phyloP scores from a whole-genome alignment of 306 rosid genomes.

The Cicer arietinum region DNA sequence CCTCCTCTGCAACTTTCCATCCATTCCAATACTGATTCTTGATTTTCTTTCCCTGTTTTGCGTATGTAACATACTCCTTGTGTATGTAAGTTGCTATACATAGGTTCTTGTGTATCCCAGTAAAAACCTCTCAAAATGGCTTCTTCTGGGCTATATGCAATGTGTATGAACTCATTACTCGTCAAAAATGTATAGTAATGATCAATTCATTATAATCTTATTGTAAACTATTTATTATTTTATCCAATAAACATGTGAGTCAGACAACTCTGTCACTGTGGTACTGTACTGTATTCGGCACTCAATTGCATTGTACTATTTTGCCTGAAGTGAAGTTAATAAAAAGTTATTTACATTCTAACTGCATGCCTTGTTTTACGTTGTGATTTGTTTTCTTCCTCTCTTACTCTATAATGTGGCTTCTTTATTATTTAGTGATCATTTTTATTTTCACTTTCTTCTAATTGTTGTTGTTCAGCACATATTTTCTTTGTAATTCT shows the following conservation, averaged over 20 bases:
- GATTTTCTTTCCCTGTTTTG: slow-evolving; percentile 43
- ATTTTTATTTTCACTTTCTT: neutral
- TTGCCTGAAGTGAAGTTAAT: neutral
- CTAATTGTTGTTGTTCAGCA: slow-evolving; percentile 4
- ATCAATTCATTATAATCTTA: slow-evolving; percentile 39
- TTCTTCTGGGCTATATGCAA: slow-evolving; percentile 31
- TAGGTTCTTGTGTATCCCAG: slow-evolving; percentile 34
- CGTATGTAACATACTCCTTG: slow-evolving; percentile 43
- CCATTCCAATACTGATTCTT: slow-evolving; percentile 48
- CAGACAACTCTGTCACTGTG: neutral
- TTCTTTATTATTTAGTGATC: neutral
- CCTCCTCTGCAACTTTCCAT: slow-evolving; percentile 45
- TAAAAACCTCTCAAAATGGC: slow-evolving; percentile 32
- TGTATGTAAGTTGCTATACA: slow-evolving; percentile 46
- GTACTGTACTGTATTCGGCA: slow-evolving; percentile 9
- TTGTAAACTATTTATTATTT: slow-evolving; percentile 43
- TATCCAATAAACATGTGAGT: slow-evolving; percentile 6
- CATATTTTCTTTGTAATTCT: neutral
- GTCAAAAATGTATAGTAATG: slow-evolving; percentile 34
- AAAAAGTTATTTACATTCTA: slow-evolving; percentile 11
- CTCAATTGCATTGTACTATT: slow-evolving; percentile 17
- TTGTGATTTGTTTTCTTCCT: slow-evolving; percentile 19
- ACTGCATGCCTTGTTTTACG: neutral
- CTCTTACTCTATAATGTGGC: slow-evolving; percentile 19
- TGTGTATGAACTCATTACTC: slow-evolving; percentile 33